Evolutionary conservation across 1,139 yeast species (phyloP), one percentile per base, ranked within the genome.

Genomic region (Diutina ranongensis): DNA sequence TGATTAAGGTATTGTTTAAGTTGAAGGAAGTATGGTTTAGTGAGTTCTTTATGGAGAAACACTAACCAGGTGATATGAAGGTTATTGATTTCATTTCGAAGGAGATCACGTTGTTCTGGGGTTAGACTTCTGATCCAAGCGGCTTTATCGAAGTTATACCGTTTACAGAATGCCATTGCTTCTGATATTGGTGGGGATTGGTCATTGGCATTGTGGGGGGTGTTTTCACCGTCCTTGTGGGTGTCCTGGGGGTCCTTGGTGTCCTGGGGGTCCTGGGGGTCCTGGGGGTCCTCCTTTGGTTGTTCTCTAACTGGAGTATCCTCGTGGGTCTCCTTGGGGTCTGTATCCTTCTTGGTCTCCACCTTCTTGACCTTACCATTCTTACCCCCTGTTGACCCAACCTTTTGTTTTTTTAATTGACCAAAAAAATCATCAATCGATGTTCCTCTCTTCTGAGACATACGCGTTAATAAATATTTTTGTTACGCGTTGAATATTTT

Each of bases 1-100:
- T 45, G 25, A 4, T 32, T 31, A 9, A 87, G 64, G 55, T 81
- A 87, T 53, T 60, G 58, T 56, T 89, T 89, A 50, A 92, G 68
- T 16, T 73, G 63, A n/a, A 87, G 60, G 55, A 92, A 94, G 59
- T 89, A 89, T 1, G 95, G 94, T 60, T 88, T 85, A 28, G 85
- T 82, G 47, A 92, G 68, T 55, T 92, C 96, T 32, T 67, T 59
- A 56, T 81, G 76, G 16, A 92, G 68, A 9, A 74, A 71, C 1
- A 74, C 72, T 21, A 92, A 74, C 98, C 98, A 92, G 0, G 86
- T 69, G 7, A 75, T 74, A 53, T 86, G 92, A 51, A 92, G 34
- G 5, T 12, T 15, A 12, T 67, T 58, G 41, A 88, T 76, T 59
- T 92, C 98, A 8, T 85, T 68, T 32, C 73, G 63, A 2, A 92